Base-by-base conservation (phyloP, 192 early-diverging fungal genomes). In the Phycomyces blakesleeanus region DNA sequence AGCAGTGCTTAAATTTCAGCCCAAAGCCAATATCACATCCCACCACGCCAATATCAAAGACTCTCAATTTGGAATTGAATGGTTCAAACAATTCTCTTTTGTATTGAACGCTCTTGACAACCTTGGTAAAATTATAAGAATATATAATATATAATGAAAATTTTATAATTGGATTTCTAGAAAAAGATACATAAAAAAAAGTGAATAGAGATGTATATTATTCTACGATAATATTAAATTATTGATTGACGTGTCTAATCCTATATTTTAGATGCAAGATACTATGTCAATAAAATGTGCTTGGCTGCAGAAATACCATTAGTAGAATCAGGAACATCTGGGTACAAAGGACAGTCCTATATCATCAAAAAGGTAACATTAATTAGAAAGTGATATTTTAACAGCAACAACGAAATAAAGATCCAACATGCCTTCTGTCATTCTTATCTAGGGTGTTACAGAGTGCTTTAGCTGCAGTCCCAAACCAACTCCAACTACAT, bases 61-160 rank as follows among this genome's bases (percentile, higher is more conserved):
- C 38, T 62, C 83, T 3, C 75, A 87, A 70, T 98, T 93, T 55
- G 87, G 88, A 51, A 82, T 93, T 5, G 83, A 83, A 26, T 98
- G 94, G 94, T 98, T 97, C 72, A 74, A 79, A 16, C 66, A 76
- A 0, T 99, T 98, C 67, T 87, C 93, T 54, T 62, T 99, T 26
- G 94, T 99, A 2, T 76, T 99, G 71, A 98, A 98, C 69, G 97
- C 97, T 11, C 76, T 99, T 37, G 97, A 99, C 66, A 99, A 99
- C 69, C 74, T 98, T 18, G 91, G 90, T 93, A 81, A 44, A 57
- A 18, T n/a, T 6, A 12, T 50, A 2, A n/a, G n/a, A n/a, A n/a
- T n/a, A n/a, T n/a, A 37, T 21, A n/a, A 1, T 21, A 38, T 11
- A 29, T 57, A 27, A 2, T 50, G 26, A 22, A 61, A 21, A n/a